Evolutionary conservation across 2,329 filamentous ascomycete species (phyloP).

Genomic region (Nigrograna mackinnonii): DNA sequence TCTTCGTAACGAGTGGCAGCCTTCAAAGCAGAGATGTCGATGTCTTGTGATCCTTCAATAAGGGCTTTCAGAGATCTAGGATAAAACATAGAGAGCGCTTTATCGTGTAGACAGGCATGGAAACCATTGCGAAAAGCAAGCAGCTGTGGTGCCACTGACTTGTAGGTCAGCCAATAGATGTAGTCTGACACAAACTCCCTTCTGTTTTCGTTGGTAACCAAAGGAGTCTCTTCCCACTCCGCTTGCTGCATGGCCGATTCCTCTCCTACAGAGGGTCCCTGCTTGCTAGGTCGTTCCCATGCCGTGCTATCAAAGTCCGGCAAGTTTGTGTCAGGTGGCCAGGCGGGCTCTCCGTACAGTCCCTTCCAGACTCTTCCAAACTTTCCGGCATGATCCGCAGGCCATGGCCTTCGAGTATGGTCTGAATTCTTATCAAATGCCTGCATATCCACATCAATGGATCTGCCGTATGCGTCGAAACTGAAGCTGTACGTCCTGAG

Average conservation of each 20-base stretch:
- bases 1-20: conserved; percentile 75
- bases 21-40: conserved; percentile 76
- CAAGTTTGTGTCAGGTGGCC: conserved; percentile 1
- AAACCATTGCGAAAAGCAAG: conserved; percentile 83
- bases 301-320: neutral
- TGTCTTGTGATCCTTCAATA: conserved; percentile 80
- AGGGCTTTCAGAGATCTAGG: conserved; percentile 68
- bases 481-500: conserved; percentile 87
- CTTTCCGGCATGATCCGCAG: neutral
- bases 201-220: conserved; percentile 83
- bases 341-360: neutral
- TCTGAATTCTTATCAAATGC: neutral
- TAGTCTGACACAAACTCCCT: conserved; percentile 82
- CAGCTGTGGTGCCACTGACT: conserved; percentile 77
- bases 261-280: neutral
- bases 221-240: conserved; percentile 62
- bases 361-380: neutral
- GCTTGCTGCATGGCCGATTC: neutral
- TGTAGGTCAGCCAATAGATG: conserved; percentile 77
- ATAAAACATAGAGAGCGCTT: conserved; percentile 60
- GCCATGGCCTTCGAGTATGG: neutral
- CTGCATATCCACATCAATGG: conserved; percentile 60
- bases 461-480: conserved; percentile 59
- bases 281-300: conserved; percentile 1
- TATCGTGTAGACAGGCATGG: conserved; percentile 70